Evolutionary conservation across 768 basidiomycete species (phyloP), one percentile per base, ranked within the genome.

Genomic region (Lenzites betulinus): DNA sequence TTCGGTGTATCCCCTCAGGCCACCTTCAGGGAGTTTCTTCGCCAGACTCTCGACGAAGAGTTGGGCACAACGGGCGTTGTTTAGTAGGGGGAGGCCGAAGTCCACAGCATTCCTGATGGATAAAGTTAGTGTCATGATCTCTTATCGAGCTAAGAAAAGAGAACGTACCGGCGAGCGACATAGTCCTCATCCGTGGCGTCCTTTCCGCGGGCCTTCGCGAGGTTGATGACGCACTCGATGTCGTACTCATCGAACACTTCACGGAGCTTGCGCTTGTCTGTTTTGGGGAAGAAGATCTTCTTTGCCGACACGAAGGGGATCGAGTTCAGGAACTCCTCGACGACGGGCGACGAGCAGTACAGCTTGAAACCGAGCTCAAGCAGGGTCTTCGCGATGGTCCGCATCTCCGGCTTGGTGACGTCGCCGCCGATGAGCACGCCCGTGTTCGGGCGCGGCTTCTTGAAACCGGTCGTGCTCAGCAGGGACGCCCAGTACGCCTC

Each of bases 401-500:
- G 76, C 87, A 99, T 92, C 75, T 98, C 94, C 3, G 95, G 93
- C 71, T 89, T 88, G 58, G 80, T 80, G 60, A 90, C 80, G 69
- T 98, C 95, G 43, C 97, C 97, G 43, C 97, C 97, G 56, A 98
- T 81, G 60, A 99, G 84, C 25, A 97, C 88, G 64, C 97, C 97
- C 0, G 90, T 93, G 49, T 85, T 84, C 22, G 86, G 83, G 54
- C 81, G 83, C 22, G 97, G 97, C 52, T 93, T 79, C 75, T 92
- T 96, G 84, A 98, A 97, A 16, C 95, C 95, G 28, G 94, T 99
- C 8, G 92, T 95, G 64, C 92, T 94, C 50, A 94, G 86, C n/a
- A 97, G 79, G 2, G 96, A 89, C 2, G 92, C 87, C 94, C 94
- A 95, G 76, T 95, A 95, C 15, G 96, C 97, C 75, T 99, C 97